phyloP scores from a whole-genome alignment of 2,329 filamentous ascomycete species.

The Periconia digitata region DNA sequence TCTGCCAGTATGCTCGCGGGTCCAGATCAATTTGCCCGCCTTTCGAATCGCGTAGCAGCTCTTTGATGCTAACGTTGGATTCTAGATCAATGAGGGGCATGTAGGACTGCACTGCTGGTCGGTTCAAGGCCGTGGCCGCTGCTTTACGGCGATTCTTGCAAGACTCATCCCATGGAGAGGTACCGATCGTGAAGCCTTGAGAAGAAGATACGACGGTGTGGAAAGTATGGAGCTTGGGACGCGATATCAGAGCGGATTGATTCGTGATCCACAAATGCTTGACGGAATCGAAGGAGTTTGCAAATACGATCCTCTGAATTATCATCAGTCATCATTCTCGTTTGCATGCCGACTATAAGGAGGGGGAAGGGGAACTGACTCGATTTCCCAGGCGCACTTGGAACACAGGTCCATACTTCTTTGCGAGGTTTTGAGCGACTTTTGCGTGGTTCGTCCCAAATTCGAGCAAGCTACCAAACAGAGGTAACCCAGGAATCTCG shows the following conservation, averaged over 20 bases:
- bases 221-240: slow-evolving; percentile 78
- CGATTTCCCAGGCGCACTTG: slow-evolving; percentile 65
- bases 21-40: slow-evolving; percentile 67
- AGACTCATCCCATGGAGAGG: slow-evolving; percentile 80
- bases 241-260: slow-evolving; percentile 74
- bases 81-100: slow-evolving; percentile 83
- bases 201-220: slow-evolving; percentile 53
- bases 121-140: slow-evolving; percentile 75
- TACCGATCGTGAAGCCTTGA: slow-evolving; percentile 68
- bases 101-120: slow-evolving; percentile 74
- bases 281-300: slow-evolving; percentile 75
- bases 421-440: slow-evolving; percentile 49
- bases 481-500: slow-evolving; percentile 50
- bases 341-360: background rate
- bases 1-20: slow-evolving; percentile 71
- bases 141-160: slow-evolving; percentile 77
- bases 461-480: slow-evolving; percentile 51
- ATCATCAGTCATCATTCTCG: slow-evolving; percentile 4
- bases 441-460: slow-evolving; percentile 51
- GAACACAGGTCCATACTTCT: slow-evolving; percentile 54
- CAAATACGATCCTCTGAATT: slow-evolving; percentile 68
- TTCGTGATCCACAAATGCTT: slow-evolving; percentile 76
- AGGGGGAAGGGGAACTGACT: slow-evolving; percentile 42
- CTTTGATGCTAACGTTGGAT: slow-evolving; percentile 69
- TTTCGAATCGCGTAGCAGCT: slow-evolving; percentile 66